Evolutionary conservation across 2,329 filamentous ascomycete species (phyloP).

Genomic region (Xenosphaeropsis pyriputrescens): DNA sequence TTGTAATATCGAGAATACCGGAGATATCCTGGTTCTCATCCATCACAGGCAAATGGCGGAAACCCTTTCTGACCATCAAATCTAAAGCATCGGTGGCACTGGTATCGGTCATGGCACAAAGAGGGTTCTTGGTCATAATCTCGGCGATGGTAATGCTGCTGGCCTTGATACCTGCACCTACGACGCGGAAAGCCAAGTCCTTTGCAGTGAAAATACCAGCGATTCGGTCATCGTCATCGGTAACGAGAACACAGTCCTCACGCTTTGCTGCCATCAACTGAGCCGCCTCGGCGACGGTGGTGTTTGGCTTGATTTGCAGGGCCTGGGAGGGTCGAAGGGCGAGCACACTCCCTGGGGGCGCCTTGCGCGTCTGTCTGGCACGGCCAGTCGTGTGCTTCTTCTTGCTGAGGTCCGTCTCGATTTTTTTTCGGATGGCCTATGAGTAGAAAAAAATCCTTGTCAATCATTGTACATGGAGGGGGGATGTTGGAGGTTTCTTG

Average conservation of each 20-base stretch:
- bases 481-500: background rate
- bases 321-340: slow-evolving; percentile 90
- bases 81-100: slow-evolving; percentile 95
- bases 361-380: slow-evolving; percentile 77
- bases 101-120: slow-evolving; percentile 93
- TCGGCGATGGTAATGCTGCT: slow-evolving; percentile 85
- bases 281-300: slow-evolving; percentile 87
- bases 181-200: slow-evolving; percentile 92
- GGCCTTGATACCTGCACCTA: slow-evolving; percentile 80
- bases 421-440: slow-evolving; percentile 89
- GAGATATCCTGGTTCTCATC: slow-evolving; percentile 99
- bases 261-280: slow-evolving; percentile 98
- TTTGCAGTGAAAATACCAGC: slow-evolving; percentile 98
- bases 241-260: slow-evolving; percentile 94
- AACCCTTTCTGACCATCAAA: slow-evolving; percentile 96
- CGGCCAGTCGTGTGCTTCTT: slow-evolving; percentile 75
- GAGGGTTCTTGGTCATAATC: slow-evolving; percentile 99
- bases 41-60: slow-evolving; percentile 96
- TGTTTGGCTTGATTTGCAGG: slow-evolving; percentile 91
- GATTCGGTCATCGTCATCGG: slow-evolving; percentile 94
- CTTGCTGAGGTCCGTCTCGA: slow-evolving; percentile 95
- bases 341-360: slow-evolving; percentile 88
- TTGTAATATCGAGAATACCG: slow-evolving; percentile 95
- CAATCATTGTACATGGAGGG: slow-evolving; percentile 3
- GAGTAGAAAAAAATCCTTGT: slow-evolving; percentile 4